A percentile compares a stretch with the other conserved stretches of the same genome.
phyloP scores from a whole-genome alignment of 495 filamentous ascomycete species.

The Daldinia concentrica region DNA sequence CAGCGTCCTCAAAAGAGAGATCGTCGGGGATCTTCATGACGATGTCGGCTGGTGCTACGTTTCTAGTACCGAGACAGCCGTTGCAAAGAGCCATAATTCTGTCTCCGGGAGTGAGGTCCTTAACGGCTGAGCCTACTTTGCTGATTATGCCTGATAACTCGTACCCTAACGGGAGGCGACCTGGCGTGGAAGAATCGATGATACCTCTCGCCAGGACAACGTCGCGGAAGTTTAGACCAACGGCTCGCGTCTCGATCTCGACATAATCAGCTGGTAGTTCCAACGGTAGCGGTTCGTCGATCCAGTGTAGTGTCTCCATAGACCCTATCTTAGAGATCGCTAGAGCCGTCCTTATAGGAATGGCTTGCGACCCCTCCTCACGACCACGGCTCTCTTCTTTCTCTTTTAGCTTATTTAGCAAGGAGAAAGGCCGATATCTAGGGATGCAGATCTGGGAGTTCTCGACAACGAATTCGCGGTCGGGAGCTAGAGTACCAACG shows the following conservation, averaged over 20 bases:
- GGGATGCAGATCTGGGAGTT: conserved; percentile 32
- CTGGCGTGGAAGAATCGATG: conserved; percentile 29
- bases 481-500: conserved; percentile 35
- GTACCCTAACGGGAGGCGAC: conserved; percentile 48
- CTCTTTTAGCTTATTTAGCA: conserved; percentile 18
- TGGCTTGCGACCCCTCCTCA: background rate
- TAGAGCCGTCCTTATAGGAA: background rate
- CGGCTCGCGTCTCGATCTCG: conserved; percentile 55
- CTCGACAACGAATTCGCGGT: conserved; percentile 44
- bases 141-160: conserved; percentile 30
- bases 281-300: conserved; percentile 2
- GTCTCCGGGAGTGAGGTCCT: background rate
- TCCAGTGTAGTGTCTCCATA: background rate
- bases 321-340: background rate
- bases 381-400: conserved; percentile 3
- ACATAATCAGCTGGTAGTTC: conserved; percentile 35
- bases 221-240: conserved; percentile 52
- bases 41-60: background rate
- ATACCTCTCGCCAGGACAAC: conserved; percentile 49
- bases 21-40: conserved; percentile 52
- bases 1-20: conserved; percentile 58
- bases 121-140: background rate
- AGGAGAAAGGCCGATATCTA: conserved; percentile 37
- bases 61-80: background rate
- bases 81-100: background rate